Percentiles rank a stretch among this genome's conserved stretches.
Conservation (phyloP, 441 rosid species). For the Bruguiera hainesii region DNA sequence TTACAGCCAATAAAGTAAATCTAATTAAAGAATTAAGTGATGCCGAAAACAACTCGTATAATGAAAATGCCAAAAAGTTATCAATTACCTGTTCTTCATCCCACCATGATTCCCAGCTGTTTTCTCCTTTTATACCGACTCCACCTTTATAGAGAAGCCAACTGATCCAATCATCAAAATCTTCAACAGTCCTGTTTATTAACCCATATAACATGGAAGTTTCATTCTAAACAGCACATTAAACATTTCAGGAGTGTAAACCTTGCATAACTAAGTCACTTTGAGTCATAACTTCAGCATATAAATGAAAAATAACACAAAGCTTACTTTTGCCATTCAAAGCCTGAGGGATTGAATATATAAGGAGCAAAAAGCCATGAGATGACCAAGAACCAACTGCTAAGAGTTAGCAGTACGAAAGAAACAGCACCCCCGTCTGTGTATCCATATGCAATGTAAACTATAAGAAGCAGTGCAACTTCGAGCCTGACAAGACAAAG, state of each 20-base stretch:
- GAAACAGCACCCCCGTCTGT: conserved; percentile 67
- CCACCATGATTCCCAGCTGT: conserved; percentile 99
- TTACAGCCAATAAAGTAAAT: too few species aligned
- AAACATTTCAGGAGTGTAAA: neutral
- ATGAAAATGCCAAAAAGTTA: conserved; percentile 3
- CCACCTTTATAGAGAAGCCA: conserved; percentile 99
- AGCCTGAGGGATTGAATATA: conserved; percentile 95
- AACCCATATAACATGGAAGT: conserved; percentile 10
- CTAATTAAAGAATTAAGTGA: too few species aligned
- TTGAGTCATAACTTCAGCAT: conserved; percentile 9
- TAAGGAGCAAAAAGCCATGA: conserved; percentile 99
- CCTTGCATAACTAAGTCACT: conserved; percentile 5
- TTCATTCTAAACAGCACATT: neutral
- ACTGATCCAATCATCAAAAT: conserved; percentile 93
- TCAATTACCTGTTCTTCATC: conserved; percentile 83
- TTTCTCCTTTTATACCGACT: conserved; percentile 94
- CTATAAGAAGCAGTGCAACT: conserved; percentile 88
- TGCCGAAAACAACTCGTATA: neutral
- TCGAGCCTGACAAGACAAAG: conserved; percentile 57
- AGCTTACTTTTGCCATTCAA: conserved; percentile 98
- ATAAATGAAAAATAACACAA: neutral
- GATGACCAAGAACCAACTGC: conserved; percentile 97
- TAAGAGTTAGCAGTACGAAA: conserved; percentile 71
- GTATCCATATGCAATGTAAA: conserved; percentile 89
- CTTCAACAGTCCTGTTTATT: conserved; percentile 79